Evolutionary conservation across 1,284 basidiomycete species (phyloP), one percentile per base, ranked within the genome.

Genomic region (Kwoniella shivajii): DNA sequence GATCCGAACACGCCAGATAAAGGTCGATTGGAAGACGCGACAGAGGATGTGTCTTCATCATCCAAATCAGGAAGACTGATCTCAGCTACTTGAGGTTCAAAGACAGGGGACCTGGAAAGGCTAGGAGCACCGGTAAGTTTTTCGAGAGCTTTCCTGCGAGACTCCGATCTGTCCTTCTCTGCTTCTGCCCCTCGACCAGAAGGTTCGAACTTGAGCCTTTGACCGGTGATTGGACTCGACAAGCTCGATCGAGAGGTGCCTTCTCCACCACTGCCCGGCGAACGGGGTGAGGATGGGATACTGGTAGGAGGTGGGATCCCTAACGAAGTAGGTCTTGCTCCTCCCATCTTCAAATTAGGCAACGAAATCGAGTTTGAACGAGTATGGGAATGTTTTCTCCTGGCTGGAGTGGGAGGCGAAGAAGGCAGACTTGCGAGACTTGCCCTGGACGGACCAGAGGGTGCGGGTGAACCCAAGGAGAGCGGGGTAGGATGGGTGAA

Each of bases 331-430:
- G 73, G 69, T 7, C 73, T 61, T 10, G 64, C 56, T 13, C 54
- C 43, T 7, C 57, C 64, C 6, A 76, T 62, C 45, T 73, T 74
- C 45, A 74, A 66, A 48, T 74, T 75, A 2, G 74, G 69, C 1
- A 76, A 55, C 1, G 75, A 77, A 44, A 77, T 77, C 33, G 75
- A 77, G 34, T 66, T 71, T 13, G 75, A 77, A 22, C 75, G 70
- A 27, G 71, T 75, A 56, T 77, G 75, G 2, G 73, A 75, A 55
- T 75, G 75, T 4, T 70, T 68, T 48, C 65, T 69, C 38, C 64
- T 51, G 6, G 58, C 59, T 6, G 66, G 63, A 4, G 66, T 65
- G 11, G 69, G 64, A 6, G 71, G 68, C 3, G 67, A 66, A 2
- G 64, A 58, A 2, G 69, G 65, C 3, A 61, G 50, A 13, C 51